These are phyloP conservation scores for Pseudogymnoascus sp. DNA, from an alignment of 2,329 filamentous ascomycete genomes.

Conservation along the genomic window DNA sequence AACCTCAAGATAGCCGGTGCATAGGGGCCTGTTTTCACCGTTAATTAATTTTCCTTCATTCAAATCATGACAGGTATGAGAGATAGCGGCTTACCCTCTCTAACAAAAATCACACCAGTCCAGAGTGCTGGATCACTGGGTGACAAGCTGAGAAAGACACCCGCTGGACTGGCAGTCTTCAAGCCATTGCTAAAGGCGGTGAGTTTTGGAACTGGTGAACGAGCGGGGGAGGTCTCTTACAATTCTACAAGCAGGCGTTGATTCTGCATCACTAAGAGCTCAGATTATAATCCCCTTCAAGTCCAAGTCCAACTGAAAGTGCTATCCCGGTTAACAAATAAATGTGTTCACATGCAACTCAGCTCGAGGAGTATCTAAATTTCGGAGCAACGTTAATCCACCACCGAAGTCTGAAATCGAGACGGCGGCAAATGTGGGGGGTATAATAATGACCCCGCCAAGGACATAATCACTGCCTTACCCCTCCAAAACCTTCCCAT, in stretches of 20 bases:
- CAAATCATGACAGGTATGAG: slow-evolving; percentile 14
- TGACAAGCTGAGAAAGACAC: slow-evolving; percentile 79
- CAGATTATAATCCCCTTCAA: not conserved
- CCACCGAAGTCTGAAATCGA: not conserved
- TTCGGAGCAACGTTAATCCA: not conserved
- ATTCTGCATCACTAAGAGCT: slow-evolving; percentile 1
- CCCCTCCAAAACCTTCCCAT: slow-evolving; percentile 3
- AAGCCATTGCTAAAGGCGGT: slow-evolving; percentile 59
- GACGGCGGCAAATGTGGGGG: slow-evolving; percentile 11
- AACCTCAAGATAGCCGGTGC: slow-evolving; percentile 81
- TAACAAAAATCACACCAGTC: slow-evolving; percentile 88
- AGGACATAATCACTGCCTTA: not conserved
- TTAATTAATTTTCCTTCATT: not conserved
- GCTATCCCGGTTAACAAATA: not conserved
- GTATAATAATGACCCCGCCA: slow-evolving; percentile 1
- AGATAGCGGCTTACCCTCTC: slow-evolving; percentile 57
- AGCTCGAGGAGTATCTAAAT: not conserved
- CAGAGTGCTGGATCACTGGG: slow-evolving; percentile 76
- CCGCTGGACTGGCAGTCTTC: slow-evolving; percentile 75
- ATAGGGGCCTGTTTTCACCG: slow-evolving; percentile 65
- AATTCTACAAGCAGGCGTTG: slow-evolving; percentile 4
- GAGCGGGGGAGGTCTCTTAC: not conserved
- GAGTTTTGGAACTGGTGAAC: not conserved
- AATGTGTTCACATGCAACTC: not conserved
- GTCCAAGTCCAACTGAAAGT: too few relatives aligned